Conservation (phyloP, 306 rosid genomes). For the Dalbergia oliveri region DNA sequence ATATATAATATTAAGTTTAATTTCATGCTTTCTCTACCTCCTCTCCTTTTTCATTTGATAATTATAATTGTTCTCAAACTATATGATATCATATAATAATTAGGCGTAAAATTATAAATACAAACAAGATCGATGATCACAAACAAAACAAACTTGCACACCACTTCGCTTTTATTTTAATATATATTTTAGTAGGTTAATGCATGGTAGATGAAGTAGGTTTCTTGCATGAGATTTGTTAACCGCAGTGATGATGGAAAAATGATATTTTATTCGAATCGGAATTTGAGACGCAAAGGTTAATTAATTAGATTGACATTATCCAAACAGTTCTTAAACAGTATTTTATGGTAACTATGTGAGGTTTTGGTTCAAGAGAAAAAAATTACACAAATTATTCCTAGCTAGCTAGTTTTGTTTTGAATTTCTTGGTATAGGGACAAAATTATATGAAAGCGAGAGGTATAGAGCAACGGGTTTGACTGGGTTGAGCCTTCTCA, state of each 20-base stretch:
- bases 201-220: conserved; percentile 47
- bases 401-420: background rate
- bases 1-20: background rate
- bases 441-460: conserved; percentile 20
- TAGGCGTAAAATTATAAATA: no score
- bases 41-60: conserved; percentile 1
- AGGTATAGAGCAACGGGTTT: conserved; percentile 36
- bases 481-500: conserved; percentile 30
- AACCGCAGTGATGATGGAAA: conserved; percentile 17
- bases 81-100: no score
- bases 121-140: no score
- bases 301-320: background rate
- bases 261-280: conserved; percentile 17
- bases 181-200: background rate
- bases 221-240: conserved; percentile 47
- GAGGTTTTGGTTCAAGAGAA: background rate
- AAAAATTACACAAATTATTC: background rate
- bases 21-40: background rate
- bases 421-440: background rate
- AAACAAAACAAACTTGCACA: background rate
- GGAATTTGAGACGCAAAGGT: conserved; percentile 36
- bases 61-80: background rate
- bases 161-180: background rate
- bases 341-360: background rate
- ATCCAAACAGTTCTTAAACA: background rate